Evolutionary conservation across 108 stramenopile species (phyloP), one percentile per base, ranked within the genome.

Genomic region (Schizochytrium sp.): DNA sequence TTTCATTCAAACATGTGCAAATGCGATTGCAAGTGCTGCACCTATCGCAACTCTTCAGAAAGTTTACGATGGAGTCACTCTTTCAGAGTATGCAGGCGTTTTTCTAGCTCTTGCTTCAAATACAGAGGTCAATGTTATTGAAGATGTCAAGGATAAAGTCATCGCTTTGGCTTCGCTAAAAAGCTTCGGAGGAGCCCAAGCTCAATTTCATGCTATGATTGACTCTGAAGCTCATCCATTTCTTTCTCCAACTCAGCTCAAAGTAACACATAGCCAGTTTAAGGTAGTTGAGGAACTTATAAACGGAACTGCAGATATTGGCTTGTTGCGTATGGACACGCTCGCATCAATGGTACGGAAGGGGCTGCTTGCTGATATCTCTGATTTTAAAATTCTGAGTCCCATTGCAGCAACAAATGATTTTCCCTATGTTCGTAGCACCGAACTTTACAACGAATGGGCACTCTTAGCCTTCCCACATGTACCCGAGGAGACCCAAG

Each of bases 11-110:
- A 15, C 64, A 38, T 69, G 64, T 15, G 64, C 64, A 38, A 69
- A 44, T 44, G 64, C 64, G 42, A 44, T 13, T 7, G 64, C 64
- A 7, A 38, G 44, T 44, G 64, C 64, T 8, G 64, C 64, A 8
- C 64, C 64, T 38, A 69, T 69, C 64, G 64, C 64, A 8, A 69
- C 64, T 38, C 64, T 69, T 8, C 64, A 69, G 3, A 69, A 69
- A 44, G 28, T 1, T 44, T 44, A 69, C 44, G 12, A 38, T 13
- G 64, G 64, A 28, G 64, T 69, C 64, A 15, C 15, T 1, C 64
- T 69, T 15, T 44, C 40, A 8, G 42, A 69, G 64, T 69, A 69
- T 38, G 64, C 64, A 28, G 64, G 64, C 10, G 44, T 7, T 7
- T 44, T 69, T 2, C 40, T 69, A 28, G 64, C 3, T 12, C 64